Base-by-base conservation (phyloP, 306 rosid genomes). In the Psophocarpus tetragonolobus region DNA sequence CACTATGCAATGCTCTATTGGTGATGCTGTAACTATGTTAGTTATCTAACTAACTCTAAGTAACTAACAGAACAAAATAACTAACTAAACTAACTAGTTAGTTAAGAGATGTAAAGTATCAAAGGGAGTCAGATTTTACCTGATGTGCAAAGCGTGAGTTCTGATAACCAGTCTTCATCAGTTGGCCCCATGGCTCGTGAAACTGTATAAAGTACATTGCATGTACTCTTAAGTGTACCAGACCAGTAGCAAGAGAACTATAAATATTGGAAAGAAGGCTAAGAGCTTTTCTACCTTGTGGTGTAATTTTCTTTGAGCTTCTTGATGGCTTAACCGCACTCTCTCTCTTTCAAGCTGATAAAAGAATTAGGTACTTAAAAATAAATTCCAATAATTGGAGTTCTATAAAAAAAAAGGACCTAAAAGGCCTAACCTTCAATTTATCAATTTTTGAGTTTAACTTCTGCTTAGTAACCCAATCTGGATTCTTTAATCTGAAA, bases 101-200 rank as follows among this genome's bases (percentile, higher is more conserved):
- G n/a, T n/a, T n/a, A n/a, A n/a, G n/a, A n/a, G n/a, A n/a, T n/a
- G 57, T n/a, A 45, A 6, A 24, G 30, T 4, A 23, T 69, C 29
- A 14, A 77, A 53, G 24, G 14, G 15, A 73, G 75, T 71, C 64
- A 29, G n/a, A 45, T 38, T 73, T 82, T 83, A 95, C 98, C 90
- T 95, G 98, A 89, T 95, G 97, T 6, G 97, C 97, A 81, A 92
- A 95, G 66, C 97, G 93, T 32, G 98, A 95, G 85, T 92, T 95
- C 87, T 95, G 97, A 84, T 87, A 92, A 63, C 98, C 98, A 44
- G 98, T 91, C 86, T 92, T 95, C 97, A 95, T 89, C 45, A 95
- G 97, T 60, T 95, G 98, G 23, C 97, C 98, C 98, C 97, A 95
- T 50, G 89, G 88, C 79, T 85, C 71, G 36, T 95, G 98, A 85